Base-by-base conservation (phyloP, 192 early-diverging fungal species). In the Coemansia sp. region DNA sequence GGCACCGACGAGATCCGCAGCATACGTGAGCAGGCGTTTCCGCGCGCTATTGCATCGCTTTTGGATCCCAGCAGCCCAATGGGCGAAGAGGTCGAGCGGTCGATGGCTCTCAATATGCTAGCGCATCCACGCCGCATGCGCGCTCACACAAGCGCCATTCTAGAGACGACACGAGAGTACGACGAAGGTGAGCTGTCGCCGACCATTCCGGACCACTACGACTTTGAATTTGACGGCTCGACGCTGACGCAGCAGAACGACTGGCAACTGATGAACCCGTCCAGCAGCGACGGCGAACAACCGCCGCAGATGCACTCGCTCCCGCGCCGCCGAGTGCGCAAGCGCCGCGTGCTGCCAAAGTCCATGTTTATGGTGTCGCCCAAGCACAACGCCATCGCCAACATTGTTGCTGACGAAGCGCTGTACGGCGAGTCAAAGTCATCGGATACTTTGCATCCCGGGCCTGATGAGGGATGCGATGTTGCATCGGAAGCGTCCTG, bases 191-290 rank as follows among this genome's bases (percentile, higher is more conserved):
- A 22, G 9, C 60, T 62, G 38, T 55, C 52, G 47, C 34, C 56
- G 56, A 50, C 21, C 54, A 56, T 56, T 19, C 54, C 54, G 22
- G 54, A 56, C 19, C 54, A 56, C 28, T 25, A 57, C 28, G 78
- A 56, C 28, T 25, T 61, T 28, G 78, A 56, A 5, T 25, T 61
- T 46, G 78, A 81, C 55, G 78, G 78, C 17, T 68, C 68, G 62
- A 81, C 78, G 36, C 62, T 81, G 65, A 81, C 78, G 51, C 72
- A 74, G 65, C 61, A 60, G 19, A 70, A 62, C 68, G 78, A 74
- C 68, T 81, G 78, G 78, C 72, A 65, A 55, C 65, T 81, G 58
- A 81, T 81, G 78, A 63, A 71, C 49, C 38, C 68, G 21, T 74
- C 78, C 11, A 66, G 68, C 60, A 74, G 72, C 64, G 78, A 81